Base-by-base conservation (phyloP, 2,329 filamentous ascomycete genomes). In the Paradendryphiella salina region DNA sequence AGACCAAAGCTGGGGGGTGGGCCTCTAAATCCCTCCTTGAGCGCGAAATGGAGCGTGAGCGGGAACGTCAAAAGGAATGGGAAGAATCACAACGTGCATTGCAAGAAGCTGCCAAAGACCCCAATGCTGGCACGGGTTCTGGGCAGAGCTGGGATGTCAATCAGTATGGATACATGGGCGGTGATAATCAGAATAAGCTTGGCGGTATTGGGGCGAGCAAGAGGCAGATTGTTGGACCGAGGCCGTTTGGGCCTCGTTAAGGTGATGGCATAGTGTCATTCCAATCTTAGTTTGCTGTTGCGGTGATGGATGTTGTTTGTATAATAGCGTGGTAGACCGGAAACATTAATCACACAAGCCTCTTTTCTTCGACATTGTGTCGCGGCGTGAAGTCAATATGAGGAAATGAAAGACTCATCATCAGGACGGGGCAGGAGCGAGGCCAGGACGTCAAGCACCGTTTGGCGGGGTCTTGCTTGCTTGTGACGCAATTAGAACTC, bases 41-140 rank as follows among this genome's bases (percentile, higher is more conserved):
- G 73, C 83, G 86, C 21, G 88, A 92, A 73, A 90, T 91, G 86
- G 88, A 92, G 70, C 79, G 87, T 68, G 88, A 92, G 72, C 80
- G 88, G 7, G 83, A 90, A 75, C 79, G 88, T 11, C 88, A 92
- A 74, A 81, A 80, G 48, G 88, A 92, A 69, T 92, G 89, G 89
- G 89, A 94, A 70, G 84, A 88, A 56, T 78, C 84, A 1, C 89
- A 93, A 72, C 79, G 84, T 64, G 83, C 82, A 58, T 82, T 84
- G 14, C 81, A 83, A 17, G 80, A 80, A 47, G 79, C 82, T 0
- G 77, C 78, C 5, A 78, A 77, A 28, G 76, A 80, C 14, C 73
- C 74, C 1, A 80, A 82, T 11, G 84, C 87, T 18, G 86, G 86
- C 0, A 82, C 84, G 34, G 85, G 84, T 0, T 83, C 83, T n/a